Evolutionary conservation across 148 eudicot genomes (phyloP), one percentile per base, ranked within the genome.

Genomic region (Silene latifolia): DNA sequence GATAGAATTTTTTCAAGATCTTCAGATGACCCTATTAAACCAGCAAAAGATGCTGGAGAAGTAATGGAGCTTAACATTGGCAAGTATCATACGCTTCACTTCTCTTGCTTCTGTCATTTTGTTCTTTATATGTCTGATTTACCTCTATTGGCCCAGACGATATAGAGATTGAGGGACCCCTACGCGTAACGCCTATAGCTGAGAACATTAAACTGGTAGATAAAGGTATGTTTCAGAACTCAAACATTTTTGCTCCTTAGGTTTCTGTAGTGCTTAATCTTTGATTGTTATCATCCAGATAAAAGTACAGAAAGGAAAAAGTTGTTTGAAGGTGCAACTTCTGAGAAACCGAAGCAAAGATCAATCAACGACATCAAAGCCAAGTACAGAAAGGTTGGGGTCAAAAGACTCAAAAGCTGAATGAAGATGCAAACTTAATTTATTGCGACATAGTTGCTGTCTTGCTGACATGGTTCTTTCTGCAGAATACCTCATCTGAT

Each of bases 311-410:
- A 90, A 77, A 87, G 93, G 72, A 89, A 87, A 19, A 85, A 79
- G 78, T 79, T 95, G 73, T 90, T 95, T 72, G 96, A 89, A 76
- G 97, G 97, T 46, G 91, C 82, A 79, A 84, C 89, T 69, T 72
- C 85, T 54, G 88, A 84, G 48, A 82, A 88, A 77, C 92, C 98
- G 68, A 92, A 69, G 78, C 78, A 79, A 74, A 83, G 97, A 80
- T 89, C 97, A 60, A 88, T 93, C 35, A 91, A 89, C 39, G 97
- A 95, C 89, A 92, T 95, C 79, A 90, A 83, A 76, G 96, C 98
- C 19, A 92, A 92, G 87, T 95, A 95, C 78, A 85, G 93, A 77
- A 84, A 85, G 78, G 66, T 80, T 6, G 85, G 86, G 89, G 85
- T 86, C 88, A 39, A 39, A 7, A 39, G 44, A 39, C 88, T 89